phyloP scores from a whole-genome alignment of 192 early-diverging fungal genomes.

The Backusella tarrabulga region DNA sequence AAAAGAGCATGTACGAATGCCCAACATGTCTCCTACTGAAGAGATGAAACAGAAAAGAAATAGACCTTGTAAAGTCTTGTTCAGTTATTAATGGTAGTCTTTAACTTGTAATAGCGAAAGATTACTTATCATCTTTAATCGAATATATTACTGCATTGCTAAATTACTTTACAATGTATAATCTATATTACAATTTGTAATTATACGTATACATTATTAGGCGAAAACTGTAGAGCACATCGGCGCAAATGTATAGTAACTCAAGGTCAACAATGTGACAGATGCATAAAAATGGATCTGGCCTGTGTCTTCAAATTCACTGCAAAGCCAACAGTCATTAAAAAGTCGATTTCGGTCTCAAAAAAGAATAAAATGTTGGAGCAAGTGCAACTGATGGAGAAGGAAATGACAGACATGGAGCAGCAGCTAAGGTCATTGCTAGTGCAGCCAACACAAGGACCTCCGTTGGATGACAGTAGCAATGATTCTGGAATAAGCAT shows the following conservation, averaged over 20 bases:
- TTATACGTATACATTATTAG: not conserved
- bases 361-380: constrained; percentile 18
- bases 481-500: not conserved
- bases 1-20: not conserved
- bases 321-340: constrained; percentile 13
- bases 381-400: constrained; percentile 9
- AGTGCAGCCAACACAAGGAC: not conserved
- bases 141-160: not conserved
- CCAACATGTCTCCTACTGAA: constrained; percentile 2
- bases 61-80: constrained; percentile 24
- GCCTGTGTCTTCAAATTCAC: constrained; percentile 18
- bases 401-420: constrained; percentile 2
- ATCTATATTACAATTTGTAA: not conserved
- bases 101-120: not conserved
- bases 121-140: not conserved
- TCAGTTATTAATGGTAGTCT: constrained; percentile 5
- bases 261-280: constrained; percentile 14
- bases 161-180: not conserved
- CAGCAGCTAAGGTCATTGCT: constrained; percentile 11
- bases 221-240: constrained; percentile 26
- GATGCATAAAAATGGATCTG: constrained; percentile 18
- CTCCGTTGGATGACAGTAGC: not conserved
- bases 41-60: constrained; percentile 20
- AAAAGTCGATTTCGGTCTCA: constrained; percentile 3
- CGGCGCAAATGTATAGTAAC: constrained; percentile 18